These are phyloP conservation scores for Rhododendron molle DNA, from an alignment of 148 eudicot genomes.

Conservation along the genomic window DNA sequence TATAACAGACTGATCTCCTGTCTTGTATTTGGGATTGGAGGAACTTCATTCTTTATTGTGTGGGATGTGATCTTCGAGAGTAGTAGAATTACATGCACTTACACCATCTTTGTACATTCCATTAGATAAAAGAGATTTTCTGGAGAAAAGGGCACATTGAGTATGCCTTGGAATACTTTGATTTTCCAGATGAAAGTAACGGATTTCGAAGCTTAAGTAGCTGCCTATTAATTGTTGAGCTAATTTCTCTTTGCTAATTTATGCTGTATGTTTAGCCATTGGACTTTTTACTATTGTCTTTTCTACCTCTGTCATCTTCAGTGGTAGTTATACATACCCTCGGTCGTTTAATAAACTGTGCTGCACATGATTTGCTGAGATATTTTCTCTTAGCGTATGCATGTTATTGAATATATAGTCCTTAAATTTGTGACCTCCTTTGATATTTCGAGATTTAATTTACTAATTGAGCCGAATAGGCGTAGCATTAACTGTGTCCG, in stretches of 20 bases:
- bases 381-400: neutral
- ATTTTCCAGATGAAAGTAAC: slow-evolving; percentile 14
- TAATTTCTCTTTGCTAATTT: neutral
- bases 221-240: neutral
- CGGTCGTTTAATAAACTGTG: neutral
- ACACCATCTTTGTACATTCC: neutral
- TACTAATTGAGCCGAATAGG: no score
- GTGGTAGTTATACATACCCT: neutral
- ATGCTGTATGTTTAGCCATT: neutral
- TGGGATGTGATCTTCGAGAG: neutral
- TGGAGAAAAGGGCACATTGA: neutral
- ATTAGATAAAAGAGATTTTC: slow-evolving; percentile 11
- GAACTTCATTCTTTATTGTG: neutral
- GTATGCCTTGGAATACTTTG: slow-evolving; percentile 20
- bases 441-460: no score
- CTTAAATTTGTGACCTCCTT: no score
- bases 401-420: neutral
- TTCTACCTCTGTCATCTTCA: neutral
- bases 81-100: neutral
- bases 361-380: neutral
- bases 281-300: neutral
- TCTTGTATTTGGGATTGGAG: neutral
- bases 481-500: no score
- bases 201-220: neutral
- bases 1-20: neutral